Base-by-base conservation (phyloP, 1,284 basidiomycete species). In the Puccinia novopanici region DNA sequence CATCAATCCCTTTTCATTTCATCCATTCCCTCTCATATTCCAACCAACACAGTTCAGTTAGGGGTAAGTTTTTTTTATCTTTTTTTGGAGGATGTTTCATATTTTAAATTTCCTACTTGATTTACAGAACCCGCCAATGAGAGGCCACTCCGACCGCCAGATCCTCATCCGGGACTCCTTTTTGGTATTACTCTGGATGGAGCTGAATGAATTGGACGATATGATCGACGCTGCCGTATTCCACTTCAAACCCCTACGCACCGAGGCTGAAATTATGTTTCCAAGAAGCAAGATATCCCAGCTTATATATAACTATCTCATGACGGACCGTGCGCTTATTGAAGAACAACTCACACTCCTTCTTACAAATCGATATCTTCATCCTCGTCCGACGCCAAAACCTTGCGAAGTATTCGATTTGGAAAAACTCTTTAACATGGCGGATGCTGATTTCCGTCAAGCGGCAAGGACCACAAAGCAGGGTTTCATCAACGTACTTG, bases 351-450 rank as follows among this genome's bases (percentile, higher is more conserved):
- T 61, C 15, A 9, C 3, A 9, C 34, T 61, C 34, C 17, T 61
- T 17, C 30, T 61, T 9, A 61, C 8, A 34, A 34, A 24, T 6
- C 12, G 59, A 24, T 61, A 61, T 37, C 59, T 61, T 6, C 9
- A n/a, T 61, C 59, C 59, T 17, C 34, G 59, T 34, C 59, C 59
- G 15, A 37, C 59, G 4, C 59, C 55, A 9, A 57, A 6, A 30
- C 24, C 55, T 65, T 40, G 40, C 6, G 45, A 70, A 42, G 24
- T 50, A 34, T 73, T 73, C n/a, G n/a, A 73, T 50, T 15, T 73
- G 3, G 1, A 27, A 4, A 13, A 12, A 4, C 22, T 73, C 4
- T 57, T 73, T 19, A 15, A 42, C 30, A 55, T 57, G 50, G 17
- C 45, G 17, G 71, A 73, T n/a, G 15, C 17, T 5, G 50, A 73